phyloP scores from a whole-genome alignment of 2,329 filamentous ascomycete species.

The Colletotrichum shisoi region DNA sequence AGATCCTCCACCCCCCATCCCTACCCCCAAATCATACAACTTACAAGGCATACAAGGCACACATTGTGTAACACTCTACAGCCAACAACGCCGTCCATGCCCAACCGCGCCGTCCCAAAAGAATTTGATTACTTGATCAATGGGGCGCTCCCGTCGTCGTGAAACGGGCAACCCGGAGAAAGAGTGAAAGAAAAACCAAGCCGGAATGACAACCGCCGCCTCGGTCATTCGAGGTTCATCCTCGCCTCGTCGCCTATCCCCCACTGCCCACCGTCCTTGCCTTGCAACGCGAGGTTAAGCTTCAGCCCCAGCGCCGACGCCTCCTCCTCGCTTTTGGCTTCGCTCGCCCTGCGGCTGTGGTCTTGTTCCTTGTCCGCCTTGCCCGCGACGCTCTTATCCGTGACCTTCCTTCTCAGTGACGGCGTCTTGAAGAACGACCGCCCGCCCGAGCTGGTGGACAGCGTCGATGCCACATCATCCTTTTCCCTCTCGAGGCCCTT shows the following conservation, averaged over 20 bases:
- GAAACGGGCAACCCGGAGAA: not conserved
- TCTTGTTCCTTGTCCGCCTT: conserved; percentile 49
- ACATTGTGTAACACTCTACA: conserved; percentile 19
- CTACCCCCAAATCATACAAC: conserved; percentile 24
- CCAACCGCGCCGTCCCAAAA: not conserved
- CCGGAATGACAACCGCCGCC: not conserved
- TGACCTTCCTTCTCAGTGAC: conserved; percentile 52
- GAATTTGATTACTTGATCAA: not conserved
- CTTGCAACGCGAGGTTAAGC: conserved; percentile 62
- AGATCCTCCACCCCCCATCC: not conserved
- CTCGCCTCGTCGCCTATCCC: conserved; percentile 83
- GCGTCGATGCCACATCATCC: conserved; percentile 56
- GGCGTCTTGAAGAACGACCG: conserved; percentile 55
- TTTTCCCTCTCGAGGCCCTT: conserved; percentile 40
- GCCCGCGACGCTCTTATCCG: conserved; percentile 45
- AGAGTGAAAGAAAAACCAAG: not conserved
- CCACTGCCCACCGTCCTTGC: conserved; percentile 70
- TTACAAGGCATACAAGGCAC: conserved; percentile 17
- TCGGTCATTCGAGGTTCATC: conserved; percentile 76
- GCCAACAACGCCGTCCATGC: conserved; percentile 31
- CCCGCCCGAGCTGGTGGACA: conserved; percentile 56
- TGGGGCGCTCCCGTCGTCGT: not conserved
- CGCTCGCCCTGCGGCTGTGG: conserved; percentile 50
- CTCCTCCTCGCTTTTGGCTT: conserved; percentile 54
- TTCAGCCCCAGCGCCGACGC: conserved; percentile 54